Evolutionary conservation across 2,329 filamentous ascomycete species (phyloP), one percentile per base, ranked within the genome.

Genomic region (Pyrenophora teres): DNA sequence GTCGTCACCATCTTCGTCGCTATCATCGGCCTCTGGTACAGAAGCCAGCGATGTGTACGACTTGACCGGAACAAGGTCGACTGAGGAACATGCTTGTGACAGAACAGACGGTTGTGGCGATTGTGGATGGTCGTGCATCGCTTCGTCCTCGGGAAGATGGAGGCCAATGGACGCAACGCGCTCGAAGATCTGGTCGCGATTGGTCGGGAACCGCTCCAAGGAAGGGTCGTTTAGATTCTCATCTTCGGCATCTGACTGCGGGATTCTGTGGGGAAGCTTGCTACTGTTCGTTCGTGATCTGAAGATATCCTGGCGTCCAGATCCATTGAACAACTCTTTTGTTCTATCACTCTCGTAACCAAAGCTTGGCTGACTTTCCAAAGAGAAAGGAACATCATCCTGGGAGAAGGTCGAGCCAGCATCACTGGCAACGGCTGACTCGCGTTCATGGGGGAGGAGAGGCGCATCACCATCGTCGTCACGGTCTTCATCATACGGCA

Each of bases 11-110:
- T 64, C 57, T 18, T 67, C 63, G 33, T 67, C 59, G 9, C 54
- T 60, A 33, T 58, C 33, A 6, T 60, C 57, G 2, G 48, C 65
- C 45, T 67, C 63, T 0, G 55, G 61, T 9, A 69, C 67, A 39
- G 68, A 62, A 2, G 64, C 61, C n/a, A 72, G 45, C 3, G 67
- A 70, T 2, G 55, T 52, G 38, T 68, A 60, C 2, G 66, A 67
- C 18, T 63, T 64, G 18, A 65, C 62, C 0, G 62, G 62, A 3
- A 27, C 53, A 4, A 70, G 64, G 16, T 69, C 63, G n/a, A 63
- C 62, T 1, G 69, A 71, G 12, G 69, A 71, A 44, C 64, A 67
- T 3, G 69, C 58, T 46, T 69, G 67, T 2, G 69, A 70, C 3
- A 61, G 25, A 4, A 65, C 59, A 6, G 62, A 64, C 6, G 54